Percentiles rank a stretch among this genome's conserved stretches.
phyloP scores from a whole-genome alignment of 805 yeast genomes.

The Myxozyma udenii region DNA sequence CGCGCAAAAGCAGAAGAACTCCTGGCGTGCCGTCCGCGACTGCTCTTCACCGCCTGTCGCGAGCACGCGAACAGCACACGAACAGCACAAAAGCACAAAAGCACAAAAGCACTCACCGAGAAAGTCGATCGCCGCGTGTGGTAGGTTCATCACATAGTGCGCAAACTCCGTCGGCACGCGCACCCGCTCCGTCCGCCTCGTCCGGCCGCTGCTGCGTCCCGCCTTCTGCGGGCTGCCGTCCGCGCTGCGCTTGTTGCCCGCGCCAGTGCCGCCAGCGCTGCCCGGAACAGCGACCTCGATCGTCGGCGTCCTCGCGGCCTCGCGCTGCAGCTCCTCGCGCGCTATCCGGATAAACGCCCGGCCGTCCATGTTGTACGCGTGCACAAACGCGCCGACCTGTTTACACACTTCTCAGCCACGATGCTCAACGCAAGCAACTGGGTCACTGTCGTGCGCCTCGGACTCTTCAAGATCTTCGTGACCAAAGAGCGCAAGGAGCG shows the following conservation, averaged over 20 bases:
- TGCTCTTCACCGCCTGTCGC: too few relatives aligned
- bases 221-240: neutral
- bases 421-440: constrained; percentile 23
- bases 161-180: constrained; percentile 52
- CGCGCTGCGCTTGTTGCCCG: constrained; percentile 35
- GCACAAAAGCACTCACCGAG: constrained; percentile 23
- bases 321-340: constrained; percentile 6
- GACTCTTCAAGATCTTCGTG: constrained; percentile 24
- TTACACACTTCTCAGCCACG: constrained; percentile 21
- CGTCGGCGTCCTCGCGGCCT: constrained; percentile 9
- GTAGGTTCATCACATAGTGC: constrained; percentile 92
- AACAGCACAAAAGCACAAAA: neutral
- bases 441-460: constrained; percentile 24
- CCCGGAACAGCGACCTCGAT: constrained; percentile 6
- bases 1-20: too few relatives aligned
- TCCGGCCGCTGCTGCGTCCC: neutral
- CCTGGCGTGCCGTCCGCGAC: too few relatives aligned
- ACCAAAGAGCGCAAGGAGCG: constrained; percentile 27
- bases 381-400: constrained; percentile 44
- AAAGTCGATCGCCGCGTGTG: constrained; percentile 86
- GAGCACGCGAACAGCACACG: neutral
- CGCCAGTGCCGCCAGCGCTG: constrained; percentile 2
- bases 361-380: constrained; percentile 74
- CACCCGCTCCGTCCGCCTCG: constrained; percentile 4
- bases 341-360: constrained; percentile 61